Evolutionary conservation across 2,329 filamentous ascomycete species (phyloP), one percentile per base, ranked within the genome.

Genomic region (Leptodontidium sp.): DNA sequence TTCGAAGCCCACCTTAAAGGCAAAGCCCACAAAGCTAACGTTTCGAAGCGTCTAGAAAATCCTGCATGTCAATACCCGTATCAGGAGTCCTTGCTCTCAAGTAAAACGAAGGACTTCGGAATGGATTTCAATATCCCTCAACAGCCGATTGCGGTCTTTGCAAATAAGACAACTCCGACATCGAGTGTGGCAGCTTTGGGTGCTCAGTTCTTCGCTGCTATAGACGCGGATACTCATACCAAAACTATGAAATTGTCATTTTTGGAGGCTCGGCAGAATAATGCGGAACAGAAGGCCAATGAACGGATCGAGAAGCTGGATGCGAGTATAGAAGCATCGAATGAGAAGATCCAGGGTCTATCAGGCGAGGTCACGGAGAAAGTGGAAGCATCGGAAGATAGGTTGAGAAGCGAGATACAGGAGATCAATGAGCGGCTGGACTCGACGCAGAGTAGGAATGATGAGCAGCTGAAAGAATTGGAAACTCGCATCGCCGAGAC

Each of bases 1-100:
- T 40, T 69, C 24, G 67, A 69, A 15, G 63, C 24, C n/a, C 67
- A 69, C 59, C 21, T 69, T n/a, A 58, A 40, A 29, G 26, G 55
- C 12, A 69, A 69, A 43, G 3, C 38, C 15, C 67, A 69, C 49
- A 26, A 53, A 55, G n/a, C 35, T 1, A 43, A 40, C 43, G 29
- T 59, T 12, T 40, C 38, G 1, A 40, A 40, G 38, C 38, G 38
- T 40, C 9, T 40, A 40, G 38, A 40, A 40, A 40, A 40, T 8
- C 38, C 38, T 40, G 11, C 7, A 40, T 40, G 11, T 40, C 38
- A 40, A 12, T 9, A 40, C 38, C 38, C 11, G 11, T 40, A 40
- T 40, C 8, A 11, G 5, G 38, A 40, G 11, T 40, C 55, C 21
- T 53, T 45, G 11, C 21, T 50, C 15, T 32, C 43, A 11, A 24